Evolutionary conservation across 495 filamentous ascomycete species (phyloP), one percentile per base, ranked within the genome.

Genomic region (Pseudomonodictys pantanalensis): DNA sequence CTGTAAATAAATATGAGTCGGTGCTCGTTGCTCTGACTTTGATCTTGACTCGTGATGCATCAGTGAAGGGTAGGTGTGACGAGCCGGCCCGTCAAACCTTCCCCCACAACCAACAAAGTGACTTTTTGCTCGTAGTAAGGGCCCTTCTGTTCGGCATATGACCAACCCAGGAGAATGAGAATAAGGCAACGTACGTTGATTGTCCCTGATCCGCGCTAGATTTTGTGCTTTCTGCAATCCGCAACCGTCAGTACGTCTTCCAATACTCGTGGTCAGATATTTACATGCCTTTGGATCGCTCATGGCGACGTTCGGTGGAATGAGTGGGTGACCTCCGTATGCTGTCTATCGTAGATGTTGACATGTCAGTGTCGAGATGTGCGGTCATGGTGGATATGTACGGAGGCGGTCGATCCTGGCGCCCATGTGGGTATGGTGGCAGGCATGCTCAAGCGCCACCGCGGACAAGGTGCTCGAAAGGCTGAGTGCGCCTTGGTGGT

Each of bases 151-250:
- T n/a, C n/a, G n/a, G n/a, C n/a, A n/a, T n/a, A n/a, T n/a, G n/a
- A n/a, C n/a, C n/a, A n/a, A n/a, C n/a, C n/a, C n/a, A n/a, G 2
- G 23, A 4, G 38, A 2, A 11, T 44, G 7, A 18, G 18, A 25
- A 33, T 6, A 24, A 17, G 23, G 32, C 23, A 28, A 43, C 51
- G 41, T 25, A 62, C 90, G 82, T 67, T 93, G 90, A 69, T 93
- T 93, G 45, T 92, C 87, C n/a, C 90, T 80, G 44, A 85, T 78
- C 38, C 84, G 83, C 20, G 73, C 72, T 20, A 81, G 76, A 56
- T 78, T 76, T 44, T 56, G 51, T 11, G 72, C 62, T 55, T 76
- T 76, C 48, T 71, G 59, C 20, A n/a, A n/a, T n/a, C n/a, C 54
- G 28, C 24, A 12, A 45, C 12, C 1, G 54, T 58, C 26, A 58